Conservation (phyloP, 2,329 filamentous ascomycete genomes). For the Cadophora sp. region DNA sequence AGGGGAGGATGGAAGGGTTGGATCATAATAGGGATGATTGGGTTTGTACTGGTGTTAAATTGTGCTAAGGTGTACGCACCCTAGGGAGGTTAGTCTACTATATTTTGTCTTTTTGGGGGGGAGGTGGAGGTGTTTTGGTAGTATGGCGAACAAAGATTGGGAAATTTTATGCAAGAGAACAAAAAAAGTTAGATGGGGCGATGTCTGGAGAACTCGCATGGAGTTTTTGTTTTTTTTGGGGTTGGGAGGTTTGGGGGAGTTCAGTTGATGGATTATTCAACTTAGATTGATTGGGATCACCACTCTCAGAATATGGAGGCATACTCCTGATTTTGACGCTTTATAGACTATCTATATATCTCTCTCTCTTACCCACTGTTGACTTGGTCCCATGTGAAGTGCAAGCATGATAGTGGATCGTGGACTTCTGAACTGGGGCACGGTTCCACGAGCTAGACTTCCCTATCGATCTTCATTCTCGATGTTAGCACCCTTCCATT, state of each 20-base stretch:
- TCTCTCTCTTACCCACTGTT: too few species aligned
- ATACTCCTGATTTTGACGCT: slow-evolving; percentile 10
- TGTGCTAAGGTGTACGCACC: slow-evolving; percentile 25
- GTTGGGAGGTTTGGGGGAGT: slow-evolving; percentile 5
- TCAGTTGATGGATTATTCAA: slow-evolving; percentile 11
- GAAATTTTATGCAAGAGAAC: not conserved
- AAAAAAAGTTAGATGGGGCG: slow-evolving; percentile 12
- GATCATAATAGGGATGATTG: slow-evolving; percentile 30
- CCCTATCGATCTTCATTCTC: too few species aligned
- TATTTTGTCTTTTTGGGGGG: not conserved
- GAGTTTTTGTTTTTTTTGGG: not conserved
- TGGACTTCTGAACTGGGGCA: too few species aligned
- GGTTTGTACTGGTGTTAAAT: slow-evolving; percentile 27
- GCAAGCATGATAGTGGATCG: too few species aligned
- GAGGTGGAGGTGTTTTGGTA: slow-evolving; percentile 4
- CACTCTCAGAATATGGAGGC: slow-evolving; percentile 13
- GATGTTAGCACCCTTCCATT: too few species aligned
- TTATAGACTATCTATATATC: not conserved
- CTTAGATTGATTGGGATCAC: slow-evolving; percentile 14
- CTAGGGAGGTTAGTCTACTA: not conserved
- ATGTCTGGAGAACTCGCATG: not conserved
- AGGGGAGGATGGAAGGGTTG: slow-evolving; percentile 32
- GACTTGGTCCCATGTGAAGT: too few species aligned
- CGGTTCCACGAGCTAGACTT: too few species aligned
- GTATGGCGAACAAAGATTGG: slow-evolving; percentile 13